A percentile compares a stretch with the other conserved stretches of the same genome.
Conservation (phyloP, 495 filamentous ascomycete species). For the Cladorrhinum samala region DNA sequence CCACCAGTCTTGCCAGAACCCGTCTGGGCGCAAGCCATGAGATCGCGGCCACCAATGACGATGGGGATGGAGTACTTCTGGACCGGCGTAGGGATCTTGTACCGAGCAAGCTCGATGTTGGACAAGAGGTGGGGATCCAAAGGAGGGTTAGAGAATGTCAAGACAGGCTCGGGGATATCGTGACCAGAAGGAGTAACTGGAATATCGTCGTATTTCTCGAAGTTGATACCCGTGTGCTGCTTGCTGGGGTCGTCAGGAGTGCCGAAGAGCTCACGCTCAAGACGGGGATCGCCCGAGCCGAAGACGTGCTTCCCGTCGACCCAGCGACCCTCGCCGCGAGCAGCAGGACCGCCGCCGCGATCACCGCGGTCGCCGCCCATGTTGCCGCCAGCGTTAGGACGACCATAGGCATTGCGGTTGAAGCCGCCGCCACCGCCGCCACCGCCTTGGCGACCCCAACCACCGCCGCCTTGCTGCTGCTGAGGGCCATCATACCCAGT, state of each 20-base stretch:
- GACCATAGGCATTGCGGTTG: constrained; percentile 60
- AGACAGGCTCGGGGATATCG: constrained; percentile 87
- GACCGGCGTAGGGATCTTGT: constrained; percentile 90
- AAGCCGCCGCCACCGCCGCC: constrained; percentile 28
- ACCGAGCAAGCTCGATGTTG: constrained; percentile 90
- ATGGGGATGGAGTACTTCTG: constrained; percentile 98
- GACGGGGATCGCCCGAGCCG: constrained; percentile 76
- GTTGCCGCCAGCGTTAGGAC: constrained; percentile 50
- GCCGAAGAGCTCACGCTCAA: constrained; percentile 95
- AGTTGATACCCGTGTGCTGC: constrained; percentile 97
- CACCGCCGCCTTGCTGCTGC: constrained; percentile 9
- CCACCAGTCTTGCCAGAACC: constrained; percentile 99
- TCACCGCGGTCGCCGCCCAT: constrained; percentile 47
- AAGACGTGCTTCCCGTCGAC: constrained; percentile 92
- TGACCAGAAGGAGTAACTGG: constrained; percentile 95
- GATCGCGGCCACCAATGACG: constrained; percentile 90
- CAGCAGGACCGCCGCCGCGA: constrained; percentile 45
- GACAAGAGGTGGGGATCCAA: constrained; percentile 82
- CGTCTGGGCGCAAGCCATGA: constrained; percentile 99
- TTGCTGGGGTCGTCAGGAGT: constrained; percentile 88
- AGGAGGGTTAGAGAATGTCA: constrained; percentile 86
- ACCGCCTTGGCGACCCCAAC: constrained; percentile 6
- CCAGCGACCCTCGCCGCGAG: constrained; percentile 90
- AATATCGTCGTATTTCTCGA: constrained; percentile 99
- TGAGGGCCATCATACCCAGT: constrained; percentile 20